A percentile compares a stretch with the other conserved stretches of the same genome.
Conservation (phyloP, 2,329 filamentous ascomycete genomes). For the Cadophora gregata region DNA sequence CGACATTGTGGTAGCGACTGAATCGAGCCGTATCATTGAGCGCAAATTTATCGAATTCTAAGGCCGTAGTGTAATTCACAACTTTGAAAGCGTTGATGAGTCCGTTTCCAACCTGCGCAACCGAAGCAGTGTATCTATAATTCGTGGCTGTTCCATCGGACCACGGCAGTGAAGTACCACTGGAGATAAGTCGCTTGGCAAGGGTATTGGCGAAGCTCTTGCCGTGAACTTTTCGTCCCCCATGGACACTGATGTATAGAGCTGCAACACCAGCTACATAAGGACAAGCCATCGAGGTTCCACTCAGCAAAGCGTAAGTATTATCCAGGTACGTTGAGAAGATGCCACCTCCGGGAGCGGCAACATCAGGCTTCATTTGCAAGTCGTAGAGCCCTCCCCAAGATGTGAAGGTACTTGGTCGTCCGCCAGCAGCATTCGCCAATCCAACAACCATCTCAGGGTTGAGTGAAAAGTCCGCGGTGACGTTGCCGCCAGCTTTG, state of each 20-base stretch:
- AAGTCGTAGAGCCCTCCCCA: constrained; percentile 15
- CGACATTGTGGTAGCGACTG: constrained; percentile 7
- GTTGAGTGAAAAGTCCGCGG: constrained; percentile 15
- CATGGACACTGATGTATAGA: constrained; percentile 23
- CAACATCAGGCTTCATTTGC: constrained; percentile 21
- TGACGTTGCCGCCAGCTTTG: constrained; percentile 14
- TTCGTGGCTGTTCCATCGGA: constrained; percentile 4
- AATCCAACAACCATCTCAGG: constrained; percentile 9
- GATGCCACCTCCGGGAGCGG: constrained; percentile 24
- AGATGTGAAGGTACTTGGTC: constrained; percentile 12
- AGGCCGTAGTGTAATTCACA: constrained; percentile 10
- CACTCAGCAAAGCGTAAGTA: constrained; percentile 21
- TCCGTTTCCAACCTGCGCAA: constrained; percentile 11
- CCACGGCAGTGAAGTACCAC: constrained; percentile 11
- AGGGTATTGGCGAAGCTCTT: constrained; percentile 11
- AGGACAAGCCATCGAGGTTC: constrained; percentile 31
- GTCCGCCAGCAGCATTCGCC: background rate
- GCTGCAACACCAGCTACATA: constrained; percentile 30
- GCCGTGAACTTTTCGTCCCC: constrained; percentile 12
- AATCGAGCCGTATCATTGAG: constrained; percentile 10
- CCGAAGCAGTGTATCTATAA: constrained; percentile 10
- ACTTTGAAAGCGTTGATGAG: constrained; percentile 11
- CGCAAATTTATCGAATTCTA: constrained; percentile 14
- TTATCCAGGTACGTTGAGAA: constrained; percentile 21
- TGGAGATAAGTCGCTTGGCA: background rate